Conservation (phyloP, 345 rosid genomes). For the Anastatica hierochuntica region DNA sequence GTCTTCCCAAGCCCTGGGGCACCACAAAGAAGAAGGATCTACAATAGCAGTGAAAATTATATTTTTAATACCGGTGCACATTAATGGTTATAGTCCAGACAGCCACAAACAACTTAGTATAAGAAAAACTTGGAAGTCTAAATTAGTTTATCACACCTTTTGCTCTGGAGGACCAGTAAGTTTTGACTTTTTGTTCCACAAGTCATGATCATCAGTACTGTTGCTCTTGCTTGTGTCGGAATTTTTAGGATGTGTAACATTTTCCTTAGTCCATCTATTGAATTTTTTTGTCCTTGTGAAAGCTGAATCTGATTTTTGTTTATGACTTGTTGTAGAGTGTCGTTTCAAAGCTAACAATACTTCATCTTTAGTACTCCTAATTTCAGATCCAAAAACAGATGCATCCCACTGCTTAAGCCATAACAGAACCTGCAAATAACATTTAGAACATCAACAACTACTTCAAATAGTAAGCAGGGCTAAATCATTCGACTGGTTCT, state of each 20-base stretch:
- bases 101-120: neutral
- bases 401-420: slow-evolving; percentile 99
- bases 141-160: slow-evolving; percentile 41
- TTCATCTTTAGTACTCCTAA: slow-evolving; percentile 83
- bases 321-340: slow-evolving; percentile 59
- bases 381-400: slow-evolving; percentile 90
- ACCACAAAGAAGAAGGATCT: slow-evolving; percentile 94
- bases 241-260: slow-evolving; percentile 28
- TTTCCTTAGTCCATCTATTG: slow-evolving; percentile 39
- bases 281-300: slow-evolving; percentile 40
- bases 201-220: slow-evolving; percentile 32
- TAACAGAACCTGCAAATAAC: slow-evolving; percentile 54
- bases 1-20: slow-evolving; percentile 99
- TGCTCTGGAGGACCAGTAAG: slow-evolving; percentile 66
- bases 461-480: neutral
- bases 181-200: slow-evolving; percentile 45
- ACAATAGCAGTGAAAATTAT: slow-evolving; percentile 27
- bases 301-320: slow-evolving; percentile 38
- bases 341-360: slow-evolving; percentile 78
- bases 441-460: slow-evolving; percentile 1
- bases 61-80: neutral
- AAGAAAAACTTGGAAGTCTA: neutral
- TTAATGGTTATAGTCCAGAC: neutral
- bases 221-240: slow-evolving; percentile 29
- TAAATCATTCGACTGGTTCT: neutral